Percentiles rank a stretch among this genome's conserved stretches.
These are phyloP conservation scores for Apiotrichum domesticum DNA, from an alignment of 1,284 basidiomycete species.

Conservation along the genomic window DNA sequence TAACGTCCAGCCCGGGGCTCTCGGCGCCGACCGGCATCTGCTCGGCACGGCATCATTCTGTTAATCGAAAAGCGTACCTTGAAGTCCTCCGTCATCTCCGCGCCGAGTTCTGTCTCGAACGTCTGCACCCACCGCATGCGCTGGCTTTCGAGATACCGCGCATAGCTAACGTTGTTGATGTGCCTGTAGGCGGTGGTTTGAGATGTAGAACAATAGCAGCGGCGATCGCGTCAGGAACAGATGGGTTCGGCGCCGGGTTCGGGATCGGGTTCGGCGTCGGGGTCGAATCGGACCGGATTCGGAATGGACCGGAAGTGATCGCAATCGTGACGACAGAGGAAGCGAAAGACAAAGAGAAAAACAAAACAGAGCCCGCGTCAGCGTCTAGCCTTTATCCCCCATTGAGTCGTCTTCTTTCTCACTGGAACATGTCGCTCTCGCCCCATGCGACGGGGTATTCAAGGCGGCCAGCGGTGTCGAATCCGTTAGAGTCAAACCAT, in stretches of 20 bases:
- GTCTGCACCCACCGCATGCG: slow-evolving; percentile 34
- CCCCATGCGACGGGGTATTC: slow-evolving; percentile 46
- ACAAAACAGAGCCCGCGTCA: neutral
- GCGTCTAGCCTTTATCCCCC: neutral
- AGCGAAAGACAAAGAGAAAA: no score
- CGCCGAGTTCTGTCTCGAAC: slow-evolving; percentile 25
- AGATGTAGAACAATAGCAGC: no score
- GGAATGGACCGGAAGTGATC: neutral
- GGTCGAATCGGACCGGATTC: no score
- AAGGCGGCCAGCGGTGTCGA: slow-evolving; percentile 30
- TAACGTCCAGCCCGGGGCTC: no score
- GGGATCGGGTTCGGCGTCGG: no score
- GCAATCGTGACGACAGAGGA: neutral
- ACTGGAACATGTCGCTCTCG: slow-evolving; percentile 44
- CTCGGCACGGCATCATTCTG: no score
- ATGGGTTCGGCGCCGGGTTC: no score
- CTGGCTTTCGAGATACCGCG: slow-evolving; percentile 41
- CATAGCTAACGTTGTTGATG: slow-evolving; percentile 43
- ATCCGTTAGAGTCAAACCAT: slow-evolving; percentile 27
- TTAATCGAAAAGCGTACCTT: neutral
- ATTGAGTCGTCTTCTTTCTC: slow-evolving; percentile 8
- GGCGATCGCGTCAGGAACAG: no score
- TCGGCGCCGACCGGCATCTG: no score
- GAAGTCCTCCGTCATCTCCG: slow-evolving; percentile 12
- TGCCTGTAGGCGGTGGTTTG: slow-evolving; percentile 24